Percentiles rank a stretch among this genome's conserved stretches.
phyloP scores from a whole-genome alignment of 208 protist species.

The Leishmania guyanensis region DNA sequence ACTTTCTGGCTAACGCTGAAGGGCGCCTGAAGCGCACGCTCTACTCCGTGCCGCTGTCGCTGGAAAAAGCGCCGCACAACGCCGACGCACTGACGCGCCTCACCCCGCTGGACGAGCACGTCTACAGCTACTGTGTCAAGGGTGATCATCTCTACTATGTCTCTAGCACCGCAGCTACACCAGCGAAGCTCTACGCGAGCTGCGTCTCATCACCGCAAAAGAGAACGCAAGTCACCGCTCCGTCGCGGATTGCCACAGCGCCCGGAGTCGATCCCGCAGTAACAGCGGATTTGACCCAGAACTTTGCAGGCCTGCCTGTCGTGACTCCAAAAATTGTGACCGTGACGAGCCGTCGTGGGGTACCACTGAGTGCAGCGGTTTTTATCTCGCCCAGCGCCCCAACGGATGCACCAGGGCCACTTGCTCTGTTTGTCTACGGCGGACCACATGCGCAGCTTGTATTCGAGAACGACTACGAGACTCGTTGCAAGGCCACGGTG shows the following conservation, averaged over 20 bases:
- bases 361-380: conserved; percentile 67
- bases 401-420: conserved; percentile 33
- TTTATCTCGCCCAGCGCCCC: conserved; percentile 50
- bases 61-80: conserved; percentile 17
- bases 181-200: conserved; percentile 48
- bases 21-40: conserved; percentile 51
- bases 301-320: conserved; percentile 32
- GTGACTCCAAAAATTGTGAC: conserved; percentile 56
- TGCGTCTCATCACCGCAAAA: conserved; percentile 23
- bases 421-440: conserved; percentile 85
- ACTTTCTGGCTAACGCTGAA: conserved; percentile 72
- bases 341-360: conserved; percentile 66
- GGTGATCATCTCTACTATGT: conserved; percentile 55
- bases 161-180: conserved; percentile 42
- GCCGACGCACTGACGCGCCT: conserved; percentile 41
- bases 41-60: conserved; percentile 53
- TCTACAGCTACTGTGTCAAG: conserved; percentile 55
- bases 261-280: conserved; percentile 1
- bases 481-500: conserved; percentile 40
- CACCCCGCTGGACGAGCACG: conserved; percentile 49
- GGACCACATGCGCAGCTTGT: conserved; percentile 91
- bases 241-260: conserved; percentile 17
- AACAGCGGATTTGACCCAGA: conserved; percentile 11
- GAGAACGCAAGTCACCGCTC: conserved; percentile 9
- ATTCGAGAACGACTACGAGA: conserved; percentile 62